Evolutionary conservation across 352 stramenopile species (phyloP).

Genomic region (Phytophthora europaea): DNA sequence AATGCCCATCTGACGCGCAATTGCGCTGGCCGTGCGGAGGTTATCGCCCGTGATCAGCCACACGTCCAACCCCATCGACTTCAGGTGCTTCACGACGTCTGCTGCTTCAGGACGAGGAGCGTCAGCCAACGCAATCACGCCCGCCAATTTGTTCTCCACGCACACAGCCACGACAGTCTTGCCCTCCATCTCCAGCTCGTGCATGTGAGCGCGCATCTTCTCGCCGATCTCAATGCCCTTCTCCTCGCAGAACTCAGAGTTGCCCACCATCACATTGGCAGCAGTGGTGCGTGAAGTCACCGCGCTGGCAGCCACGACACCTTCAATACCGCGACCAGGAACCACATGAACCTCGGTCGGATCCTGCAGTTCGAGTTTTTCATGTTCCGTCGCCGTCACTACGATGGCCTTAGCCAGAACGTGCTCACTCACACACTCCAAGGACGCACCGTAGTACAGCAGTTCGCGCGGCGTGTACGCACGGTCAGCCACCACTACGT

Average conservation of each 20-base stretch:
- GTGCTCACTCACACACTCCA: slow-evolving; percentile 90
- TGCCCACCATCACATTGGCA: slow-evolving; percentile 78
- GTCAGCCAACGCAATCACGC: slow-evolving; percentile 83
- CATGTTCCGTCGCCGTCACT: slow-evolving; percentile 73
- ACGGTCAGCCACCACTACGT: slow-evolving; percentile 78
- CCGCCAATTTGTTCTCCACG: slow-evolving; percentile 73
- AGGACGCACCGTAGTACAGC: slow-evolving; percentile 80
- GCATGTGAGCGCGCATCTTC: slow-evolving; percentile 80
- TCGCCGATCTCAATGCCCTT: slow-evolving; percentile 71
- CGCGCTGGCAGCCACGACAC: slow-evolving; percentile 47
- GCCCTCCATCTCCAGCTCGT: slow-evolving; percentile 85
- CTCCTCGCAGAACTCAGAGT: slow-evolving; percentile 84
- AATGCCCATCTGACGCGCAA: slow-evolving; percentile 93
- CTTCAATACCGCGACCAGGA: slow-evolving; percentile 83
- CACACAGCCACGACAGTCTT: slow-evolving; percentile 89
- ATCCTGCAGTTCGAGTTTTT: slow-evolving; percentile 80
- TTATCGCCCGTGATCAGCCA: slow-evolving; percentile 95
- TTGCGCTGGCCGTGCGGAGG: slow-evolving; percentile 89
- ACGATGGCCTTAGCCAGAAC: slow-evolving; percentile 89
- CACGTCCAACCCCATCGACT: slow-evolving; percentile 85
- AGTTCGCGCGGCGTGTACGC: slow-evolving; percentile 74
- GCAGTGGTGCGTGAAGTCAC: slow-evolving; percentile 26
- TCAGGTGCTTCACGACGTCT: slow-evolving; percentile 77
- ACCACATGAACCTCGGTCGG: slow-evolving; percentile 80
- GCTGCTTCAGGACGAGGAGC: slow-evolving; percentile 79